These are phyloP conservation scores for Colletotrichum tofieldiae DNA, from an alignment of 2,329 filamentous ascomycete species.

Conservation along the genomic window DNA sequence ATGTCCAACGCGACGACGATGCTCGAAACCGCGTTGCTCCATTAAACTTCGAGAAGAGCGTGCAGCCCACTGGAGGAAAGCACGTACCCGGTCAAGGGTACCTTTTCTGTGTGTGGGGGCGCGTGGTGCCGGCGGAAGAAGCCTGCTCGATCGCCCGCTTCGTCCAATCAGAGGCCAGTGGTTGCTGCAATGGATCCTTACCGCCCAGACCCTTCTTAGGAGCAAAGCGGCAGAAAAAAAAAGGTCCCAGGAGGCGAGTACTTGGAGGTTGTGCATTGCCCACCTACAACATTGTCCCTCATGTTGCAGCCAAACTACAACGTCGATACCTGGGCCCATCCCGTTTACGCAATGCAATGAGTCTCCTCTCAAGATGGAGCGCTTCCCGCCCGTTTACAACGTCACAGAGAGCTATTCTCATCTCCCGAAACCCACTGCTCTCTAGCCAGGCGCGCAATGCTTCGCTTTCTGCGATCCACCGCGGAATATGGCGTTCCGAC, in stretches of 20 bases:
- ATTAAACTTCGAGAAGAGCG: conserved; percentile 12
- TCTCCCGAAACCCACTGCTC: conserved; percentile 2
- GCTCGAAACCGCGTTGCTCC: conserved; percentile 37
- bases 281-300: background rate
- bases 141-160: background rate
- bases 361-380: conserved; percentile 37
- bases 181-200: conserved; percentile 3
- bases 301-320: conserved; percentile 2
- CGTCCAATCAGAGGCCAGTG: background rate
- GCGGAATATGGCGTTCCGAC: conserved; percentile 72
- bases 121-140: background rate
- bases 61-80: background rate
- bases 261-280: background rate
- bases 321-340: conserved; percentile 14
- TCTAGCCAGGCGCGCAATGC: conserved; percentile 33
- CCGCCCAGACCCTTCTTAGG: conserved; percentile 30
- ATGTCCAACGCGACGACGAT: conserved; percentile 33
- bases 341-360: conserved; percentile 43
- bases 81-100: conserved; percentile 6
- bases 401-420: background rate
- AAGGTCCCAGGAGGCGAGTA: background rate
- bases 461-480: conserved; percentile 77
- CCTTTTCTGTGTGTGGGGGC: background rate
- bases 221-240: conserved; percentile 42
- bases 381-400: conserved; percentile 22